Conservation (phyloP, 805 yeast genomes). For the Starmerella tilneyi region DNA sequence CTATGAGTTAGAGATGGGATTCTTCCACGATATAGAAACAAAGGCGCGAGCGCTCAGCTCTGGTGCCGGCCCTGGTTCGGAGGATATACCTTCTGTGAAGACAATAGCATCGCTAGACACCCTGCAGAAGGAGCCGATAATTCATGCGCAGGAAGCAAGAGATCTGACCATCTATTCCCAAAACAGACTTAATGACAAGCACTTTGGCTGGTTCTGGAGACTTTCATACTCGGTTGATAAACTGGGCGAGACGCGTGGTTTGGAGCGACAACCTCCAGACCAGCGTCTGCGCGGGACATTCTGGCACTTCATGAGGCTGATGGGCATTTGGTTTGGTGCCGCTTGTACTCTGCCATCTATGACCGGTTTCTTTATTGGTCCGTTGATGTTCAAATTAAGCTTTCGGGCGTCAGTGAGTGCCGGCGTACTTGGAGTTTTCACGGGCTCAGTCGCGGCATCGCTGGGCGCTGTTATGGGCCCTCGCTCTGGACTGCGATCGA, state of each 20-base stretch:
- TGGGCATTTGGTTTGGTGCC: constrained; percentile 76
- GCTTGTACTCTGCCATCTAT: constrained; percentile 83
- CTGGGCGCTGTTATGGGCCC: constrained; percentile 85
- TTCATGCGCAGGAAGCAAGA: background rate
- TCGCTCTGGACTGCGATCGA: constrained; percentile 77
- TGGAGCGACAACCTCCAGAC: constrained; percentile 60
- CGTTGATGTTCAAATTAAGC: constrained; percentile 58
- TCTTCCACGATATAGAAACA: too few species aligned
- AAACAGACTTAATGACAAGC: constrained; percentile 14
- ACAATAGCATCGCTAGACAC: background rate
- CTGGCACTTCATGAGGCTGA: constrained; percentile 33
- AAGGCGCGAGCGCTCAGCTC: too few species aligned
- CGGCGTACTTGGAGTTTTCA: constrained; percentile 51
- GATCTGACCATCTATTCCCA: constrained; percentile 17
- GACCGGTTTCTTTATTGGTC: constrained; percentile 73
- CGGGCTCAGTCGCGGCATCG: constrained; percentile 71
- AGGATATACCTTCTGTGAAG: background rate
- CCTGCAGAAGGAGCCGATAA: background rate
- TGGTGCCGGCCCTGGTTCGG: background rate
- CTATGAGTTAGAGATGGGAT: too few species aligned
- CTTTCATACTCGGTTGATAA: constrained; percentile 36
- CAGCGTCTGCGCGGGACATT: constrained; percentile 37
- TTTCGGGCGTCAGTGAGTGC: constrained; percentile 51
- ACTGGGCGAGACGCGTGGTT: constrained; percentile 64
- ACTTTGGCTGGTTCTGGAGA: constrained; percentile 25